Conservation (phyloP, 1,284 basidiomycete genomes). For the Mixia osmundae region DNA sequence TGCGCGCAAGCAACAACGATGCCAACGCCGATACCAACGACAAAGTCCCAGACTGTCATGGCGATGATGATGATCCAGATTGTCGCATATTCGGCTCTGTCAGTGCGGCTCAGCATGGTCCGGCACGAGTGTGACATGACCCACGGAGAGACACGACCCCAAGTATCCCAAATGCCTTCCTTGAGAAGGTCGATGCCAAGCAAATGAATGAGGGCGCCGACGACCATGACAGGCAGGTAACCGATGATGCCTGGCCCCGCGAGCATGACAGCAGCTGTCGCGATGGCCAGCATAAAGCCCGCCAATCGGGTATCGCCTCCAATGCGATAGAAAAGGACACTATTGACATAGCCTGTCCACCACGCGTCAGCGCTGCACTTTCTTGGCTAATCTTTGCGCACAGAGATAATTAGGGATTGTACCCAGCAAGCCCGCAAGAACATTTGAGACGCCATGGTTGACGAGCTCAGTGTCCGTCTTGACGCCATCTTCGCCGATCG, state of each 20-base stretch:
- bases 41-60: constrained; percentile 68
- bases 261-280: constrained; percentile 47
- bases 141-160: constrained; percentile 38
- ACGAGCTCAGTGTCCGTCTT: constrained; percentile 83
- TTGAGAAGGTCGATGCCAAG: constrained; percentile 84
- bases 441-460: constrained; percentile 77
- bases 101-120: constrained; percentile 1
- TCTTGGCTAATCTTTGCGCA: neutral
- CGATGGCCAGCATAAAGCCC: constrained; percentile 60
- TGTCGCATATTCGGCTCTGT: constrained; percentile 33
- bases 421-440: constrained; percentile 54
- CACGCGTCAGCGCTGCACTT: constrained; percentile 7
- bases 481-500: constrained; percentile 62
- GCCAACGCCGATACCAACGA: constrained; percentile 76
- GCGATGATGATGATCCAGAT: constrained; percentile 37
- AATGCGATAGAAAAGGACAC: constrained; percentile 78
- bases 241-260: constrained; percentile 67
- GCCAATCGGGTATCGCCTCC: constrained; percentile 67
- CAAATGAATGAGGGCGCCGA: constrained; percentile 74
- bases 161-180: constrained; percentile 88
- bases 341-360: constrained; percentile 62
- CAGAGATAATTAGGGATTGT: constrained; percentile 31
- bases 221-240: constrained; percentile 37
- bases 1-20: constrained; percentile 46
- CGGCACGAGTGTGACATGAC: neutral